Evolutionary conservation across 192 early-diverging fungal genomes (phyloP), one percentile per base, ranked within the genome.

Genomic region (Haplosporangium gracile): DNA sequence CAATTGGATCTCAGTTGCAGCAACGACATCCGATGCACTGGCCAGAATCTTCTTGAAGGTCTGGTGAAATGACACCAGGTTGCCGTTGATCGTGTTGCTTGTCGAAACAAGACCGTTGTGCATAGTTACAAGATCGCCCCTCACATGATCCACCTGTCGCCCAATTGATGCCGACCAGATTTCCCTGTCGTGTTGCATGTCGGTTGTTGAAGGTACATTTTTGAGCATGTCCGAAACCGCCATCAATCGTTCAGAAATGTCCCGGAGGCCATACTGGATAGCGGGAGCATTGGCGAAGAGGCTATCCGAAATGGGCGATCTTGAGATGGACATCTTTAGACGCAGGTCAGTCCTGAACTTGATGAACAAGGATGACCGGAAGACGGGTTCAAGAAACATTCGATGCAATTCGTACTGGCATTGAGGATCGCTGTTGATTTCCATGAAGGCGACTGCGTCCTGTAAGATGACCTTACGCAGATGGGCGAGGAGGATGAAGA

Each of bases 371-470:
- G 68, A 51, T 13, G 36, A 49, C 47, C 42, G 36, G 47, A 83
- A 78, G 49, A 78, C 75, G 8, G 53, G 55, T 3, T 73, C 24
- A 4, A 13, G 40, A 22, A 83, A 83, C 0, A 83, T 76, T 0
- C 26, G 70, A 26, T 77, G 81, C 1, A 55, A 42, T 5, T 32
- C 6, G 43, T 82, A 82, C 4, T 69, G 26, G n/a, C 74, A 77
- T 8, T 72, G 22, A n/a, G 34, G 51, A 24, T 82, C 42, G 15
- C 3, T 55, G n/a, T 69, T 38, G 57, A 72, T 49, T 10, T 72
- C 70, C 81, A 83, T 83, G 20, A 83, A 63, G 34, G 53, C 76
- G 36, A 39, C 75, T 7, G 81, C 81, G 38, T 77, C 81, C 71
- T 83, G 81, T 16, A 83, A 24, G 5, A 83, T 43, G 49, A 83